phyloP scores from a whole-genome alignment of 805 yeast species.

The Wickerhamiella shivajii region DNA sequence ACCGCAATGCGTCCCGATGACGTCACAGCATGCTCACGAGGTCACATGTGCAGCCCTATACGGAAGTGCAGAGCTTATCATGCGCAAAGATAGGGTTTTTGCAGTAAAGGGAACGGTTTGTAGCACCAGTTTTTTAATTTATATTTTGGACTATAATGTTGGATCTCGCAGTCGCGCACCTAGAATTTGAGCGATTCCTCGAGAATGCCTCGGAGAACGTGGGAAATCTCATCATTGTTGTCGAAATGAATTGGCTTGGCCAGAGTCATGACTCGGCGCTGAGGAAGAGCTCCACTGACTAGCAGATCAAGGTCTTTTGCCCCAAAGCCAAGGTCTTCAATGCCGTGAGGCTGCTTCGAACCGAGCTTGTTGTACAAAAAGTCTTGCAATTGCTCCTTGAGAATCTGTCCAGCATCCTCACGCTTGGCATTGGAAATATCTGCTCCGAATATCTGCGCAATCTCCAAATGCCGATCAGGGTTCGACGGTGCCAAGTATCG shows the following conservation, averaged over 20 bases:
- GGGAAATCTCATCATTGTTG: constrained; percentile 8
- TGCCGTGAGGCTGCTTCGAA: constrained; percentile 26
- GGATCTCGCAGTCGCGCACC: too few species aligned
- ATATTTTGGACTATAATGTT: too few species aligned
- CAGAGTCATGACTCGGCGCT: constrained; percentile 26
- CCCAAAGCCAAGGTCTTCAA: constrained; percentile 24
- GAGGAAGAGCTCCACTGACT: constrained; percentile 29
- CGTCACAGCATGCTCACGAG: too few species aligned
- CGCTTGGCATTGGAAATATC: constrained; percentile 24
- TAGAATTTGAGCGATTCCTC: constrained; percentile 8
- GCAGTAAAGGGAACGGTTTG: too few species aligned
- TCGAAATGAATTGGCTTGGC: constrained; percentile 14
- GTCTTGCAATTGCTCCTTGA: constrained; percentile 25
- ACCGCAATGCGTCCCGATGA: too few species aligned
- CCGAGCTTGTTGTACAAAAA: constrained; percentile 24
- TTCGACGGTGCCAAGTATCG: constrained; percentile 27
- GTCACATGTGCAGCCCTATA: too few species aligned
- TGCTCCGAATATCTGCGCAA: constrained; percentile 26
- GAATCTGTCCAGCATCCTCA: constrained; percentile 28
- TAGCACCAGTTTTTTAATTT: too few species aligned
- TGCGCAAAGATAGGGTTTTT: too few species aligned
- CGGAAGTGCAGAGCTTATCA: too few species aligned
- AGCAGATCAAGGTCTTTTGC: constrained; percentile 23
- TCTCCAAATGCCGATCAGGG: constrained; percentile 27
- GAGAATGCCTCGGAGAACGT: constrained; percentile 8